Evolutionary conservation across 768 basidiomycete genomes (phyloP), one percentile per base, ranked within the genome.

Genomic region (Russula vinacea): DNA sequence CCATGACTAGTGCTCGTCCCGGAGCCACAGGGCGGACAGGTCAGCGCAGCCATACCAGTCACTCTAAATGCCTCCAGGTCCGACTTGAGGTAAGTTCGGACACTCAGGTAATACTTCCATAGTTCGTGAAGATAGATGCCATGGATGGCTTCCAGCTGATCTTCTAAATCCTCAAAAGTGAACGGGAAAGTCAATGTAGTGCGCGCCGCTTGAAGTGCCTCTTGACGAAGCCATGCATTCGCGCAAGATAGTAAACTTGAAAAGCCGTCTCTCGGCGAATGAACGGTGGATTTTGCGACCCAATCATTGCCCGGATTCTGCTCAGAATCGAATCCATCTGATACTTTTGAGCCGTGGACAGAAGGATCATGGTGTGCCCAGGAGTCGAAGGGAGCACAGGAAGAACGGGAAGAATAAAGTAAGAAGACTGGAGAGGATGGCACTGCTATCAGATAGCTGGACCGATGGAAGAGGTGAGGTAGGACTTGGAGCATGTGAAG

Each of bases 281-380:
- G 11, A 62, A 32, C 10, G 14, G n/a, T 52, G 61, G 53, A 22
- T 44, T n/a, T 17, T 57, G 37, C 3, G 7, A 29, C 22, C 49
- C 32, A n/a, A 57, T 22, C 7, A 24, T 7, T 24, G 10, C 26
- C 7, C 56, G 62, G 8, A 62, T 62, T 6, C 19, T 17, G 3
- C 45, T n/a, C 10, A 62, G 29, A 16, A 56, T 37, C 3, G 40
- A 5, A 22, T 22, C 3, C 56, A 62, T 62, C 11, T 62, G 19
- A 39, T 62, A 62, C 49, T 57, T 62, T 13, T 62, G 62, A n/a
- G 56, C 62, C 5, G 39, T 32, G 10, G 49, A 57, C 13, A 62
- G 6, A 44, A 62, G 62, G 9, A 52, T 13, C 22, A 62, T 42
- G 19, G 8, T 52, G 22, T 62, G 26, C 2, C 51, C 49, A 29